Base-by-base conservation (phyloP, 2,329 filamentous ascomycete genomes). In the Rhynchosporium graminicola region DNA sequence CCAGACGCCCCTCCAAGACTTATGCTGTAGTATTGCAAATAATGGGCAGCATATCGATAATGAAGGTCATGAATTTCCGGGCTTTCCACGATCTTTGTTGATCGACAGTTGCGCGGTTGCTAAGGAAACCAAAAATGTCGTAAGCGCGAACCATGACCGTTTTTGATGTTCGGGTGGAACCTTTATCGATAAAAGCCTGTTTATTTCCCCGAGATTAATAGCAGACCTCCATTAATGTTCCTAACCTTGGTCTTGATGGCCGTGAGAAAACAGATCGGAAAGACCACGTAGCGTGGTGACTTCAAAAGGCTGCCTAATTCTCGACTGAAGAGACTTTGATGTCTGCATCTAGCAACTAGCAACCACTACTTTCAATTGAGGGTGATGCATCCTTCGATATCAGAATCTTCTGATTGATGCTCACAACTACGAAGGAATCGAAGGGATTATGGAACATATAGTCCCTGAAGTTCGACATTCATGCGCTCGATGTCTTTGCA, bases 1-100 rank as follows among this genome's bases (percentile, higher is more conserved):
- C 33, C 51, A 52, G 45, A 46, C 59, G 56, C 54, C 61, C 45
- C 47, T 51, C 57, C 59, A 58, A 58, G 62, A 62, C 9, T 59
- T 67, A 68, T 68, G 63, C 63, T 65, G 47, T 50, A 40, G 62
- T 64, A 57, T 28, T 61, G 61, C 51, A 59, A 64, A 65, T 62
- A 63, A 61, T 62, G 47, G 43, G 42, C 52, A 57, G 63, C 62
- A 67, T 69, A 57, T 60, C 60, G 50, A 61, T 59, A 61, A 60
- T 63, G 59, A 58, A 65, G 62, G 48, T 56, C 29, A 29, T 20
- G 33, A 20, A 29, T 43, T 33, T 10, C 40, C 51, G 20, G 20
- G n/a, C 36, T 45, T 54, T 45, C 43, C 31, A 55, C 43, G 40
- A 56, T 64, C 45, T 62, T 63, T 52, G 48, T 51, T 45, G 43